These are phyloP conservation scores for Fereydounia khargensis DNA, from an alignment of 1,284 basidiomycete species.

Conservation along the genomic window DNA sequence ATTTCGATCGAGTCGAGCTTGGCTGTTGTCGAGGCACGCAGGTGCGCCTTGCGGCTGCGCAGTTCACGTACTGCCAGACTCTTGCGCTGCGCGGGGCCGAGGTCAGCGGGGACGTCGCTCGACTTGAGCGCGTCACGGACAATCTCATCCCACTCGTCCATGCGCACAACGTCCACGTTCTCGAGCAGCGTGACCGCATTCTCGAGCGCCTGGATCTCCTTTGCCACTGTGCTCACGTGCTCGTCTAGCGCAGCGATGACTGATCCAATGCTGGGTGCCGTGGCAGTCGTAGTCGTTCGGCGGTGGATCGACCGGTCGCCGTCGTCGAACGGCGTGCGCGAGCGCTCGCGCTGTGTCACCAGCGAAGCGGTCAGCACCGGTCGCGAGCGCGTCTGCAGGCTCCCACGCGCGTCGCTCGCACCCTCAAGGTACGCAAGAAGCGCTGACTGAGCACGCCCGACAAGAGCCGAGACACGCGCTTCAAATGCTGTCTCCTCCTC, in stretches of 20 bases:
- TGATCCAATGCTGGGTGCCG: constrained; percentile 73
- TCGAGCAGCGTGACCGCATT: constrained; percentile 71
- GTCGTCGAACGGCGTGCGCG: constrained; percentile 13
- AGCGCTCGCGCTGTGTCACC: constrained; percentile 22
- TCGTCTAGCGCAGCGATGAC: constrained; percentile 68
- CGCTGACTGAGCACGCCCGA: constrained; percentile 32
- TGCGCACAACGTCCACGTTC: constrained; percentile 68
- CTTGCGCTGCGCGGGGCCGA: constrained; percentile 18
- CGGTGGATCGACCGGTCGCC: constrained; percentile 15
- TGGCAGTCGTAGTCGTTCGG: constrained; percentile 15
- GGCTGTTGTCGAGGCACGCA: constrained; percentile 62
- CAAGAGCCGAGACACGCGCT: constrained; percentile 19
- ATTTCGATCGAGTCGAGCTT: constrained; percentile 75
- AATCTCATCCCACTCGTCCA: constrained; percentile 69
- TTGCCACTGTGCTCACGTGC: constrained; percentile 65
- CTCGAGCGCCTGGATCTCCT: constrained; percentile 68
- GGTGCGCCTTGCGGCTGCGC: constrained; percentile 61
- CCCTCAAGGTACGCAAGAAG: constrained; percentile 46
- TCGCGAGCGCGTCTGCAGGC: constrained; percentile 10
- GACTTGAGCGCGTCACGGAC: constrained; percentile 30
- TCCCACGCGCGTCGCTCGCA: constrained; percentile 34
- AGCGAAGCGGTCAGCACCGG: constrained; percentile 39
- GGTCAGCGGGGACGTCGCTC: constrained; percentile 11
- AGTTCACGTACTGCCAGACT: constrained; percentile 67
- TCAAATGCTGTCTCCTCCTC: constrained; percentile 41